These are phyloP conservation scores for Aristolochia contorta DNA, from an alignment of 164 flowering plant genomes.

Conservation along the genomic window DNA sequence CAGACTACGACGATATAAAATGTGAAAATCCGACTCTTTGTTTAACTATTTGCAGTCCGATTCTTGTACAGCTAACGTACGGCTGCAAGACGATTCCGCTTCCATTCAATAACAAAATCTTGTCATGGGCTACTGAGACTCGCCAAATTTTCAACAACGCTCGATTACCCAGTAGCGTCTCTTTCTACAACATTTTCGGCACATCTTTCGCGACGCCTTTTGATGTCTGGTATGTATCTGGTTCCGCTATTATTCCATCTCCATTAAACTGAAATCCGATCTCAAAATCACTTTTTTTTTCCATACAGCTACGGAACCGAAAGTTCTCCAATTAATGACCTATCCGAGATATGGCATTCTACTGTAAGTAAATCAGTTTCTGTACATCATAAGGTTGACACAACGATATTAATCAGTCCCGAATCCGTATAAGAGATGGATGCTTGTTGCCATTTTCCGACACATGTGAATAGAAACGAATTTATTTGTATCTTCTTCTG, in stretches of 20 bases:
- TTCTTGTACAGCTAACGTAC: conserved; percentile 41
- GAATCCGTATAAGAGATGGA: too few relatives aligned
- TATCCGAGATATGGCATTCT: conserved; percentile 68
- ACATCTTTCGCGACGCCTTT: conserved; percentile 72
- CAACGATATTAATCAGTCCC: too few relatives aligned
- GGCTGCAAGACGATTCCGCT: conserved; percentile 49
- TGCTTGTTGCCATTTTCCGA: too few relatives aligned
- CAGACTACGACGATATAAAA: too few relatives aligned
- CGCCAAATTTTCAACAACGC: conserved; percentile 51
- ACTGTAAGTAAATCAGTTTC: conserved; percentile 29
- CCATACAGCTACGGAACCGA: conserved; percentile 74
- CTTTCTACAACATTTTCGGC: conserved; percentile 80
- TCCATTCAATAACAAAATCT: conserved; percentile 65
- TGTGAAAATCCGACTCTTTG: too few relatives aligned
- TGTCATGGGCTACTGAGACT: conserved; percentile 67
- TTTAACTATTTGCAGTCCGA: too few relatives aligned
- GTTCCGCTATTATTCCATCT: too few relatives aligned
- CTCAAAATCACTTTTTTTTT: not conserved
- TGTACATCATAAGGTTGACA: too few relatives aligned
- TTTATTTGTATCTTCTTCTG: conserved; percentile 4
- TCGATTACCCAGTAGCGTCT: conserved; percentile 55
- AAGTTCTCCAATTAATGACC: conserved; percentile 51
- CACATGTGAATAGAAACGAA: too few relatives aligned
- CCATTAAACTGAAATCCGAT: too few relatives aligned
- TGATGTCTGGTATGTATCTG: conserved; percentile 64